phyloP scores from a whole-genome alignment of 345 rosid genomes.

The Angophora floribunda region DNA sequence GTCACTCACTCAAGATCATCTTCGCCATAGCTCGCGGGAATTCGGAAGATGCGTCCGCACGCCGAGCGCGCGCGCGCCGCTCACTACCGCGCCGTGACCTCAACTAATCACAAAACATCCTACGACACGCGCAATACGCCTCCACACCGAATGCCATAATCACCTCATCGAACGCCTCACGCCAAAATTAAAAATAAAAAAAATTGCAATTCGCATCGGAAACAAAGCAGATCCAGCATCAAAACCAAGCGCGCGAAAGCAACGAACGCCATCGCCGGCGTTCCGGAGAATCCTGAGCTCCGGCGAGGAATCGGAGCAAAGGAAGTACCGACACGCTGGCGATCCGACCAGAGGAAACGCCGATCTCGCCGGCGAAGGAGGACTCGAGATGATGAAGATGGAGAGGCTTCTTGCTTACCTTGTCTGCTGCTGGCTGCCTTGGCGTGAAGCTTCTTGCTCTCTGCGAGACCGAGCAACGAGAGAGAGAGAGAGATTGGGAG shows the following conservation, averaged over 20 bases:
- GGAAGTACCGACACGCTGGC: not conserved
- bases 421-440: not conserved
- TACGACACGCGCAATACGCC: not conserved
- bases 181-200: fast-evolving
- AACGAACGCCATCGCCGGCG: not conserved
- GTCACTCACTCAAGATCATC: not conserved
- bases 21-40: not conserved
- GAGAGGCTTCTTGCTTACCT: not conserved
- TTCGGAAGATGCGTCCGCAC: not conserved
- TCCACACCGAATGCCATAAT: not conserved
- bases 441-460: not conserved
- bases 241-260: not conserved
- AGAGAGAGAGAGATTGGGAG: not conserved
- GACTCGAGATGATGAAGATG: not conserved
- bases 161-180: not conserved
- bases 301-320: not conserved
- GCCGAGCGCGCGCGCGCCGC: not conserved
- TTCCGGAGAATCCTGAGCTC: not conserved
- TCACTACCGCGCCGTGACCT: not conserved
- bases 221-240: not conserved
- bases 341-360: not conserved
- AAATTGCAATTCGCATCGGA: not conserved
- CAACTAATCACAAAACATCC: not conserved
- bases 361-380: not conserved
- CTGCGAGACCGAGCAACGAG: not conserved